A percentile compares a stretch with the other conserved stretches of the same genome.
Conservation (phyloP, 345 rosid genomes). For the Gossypium raimondii region DNA sequence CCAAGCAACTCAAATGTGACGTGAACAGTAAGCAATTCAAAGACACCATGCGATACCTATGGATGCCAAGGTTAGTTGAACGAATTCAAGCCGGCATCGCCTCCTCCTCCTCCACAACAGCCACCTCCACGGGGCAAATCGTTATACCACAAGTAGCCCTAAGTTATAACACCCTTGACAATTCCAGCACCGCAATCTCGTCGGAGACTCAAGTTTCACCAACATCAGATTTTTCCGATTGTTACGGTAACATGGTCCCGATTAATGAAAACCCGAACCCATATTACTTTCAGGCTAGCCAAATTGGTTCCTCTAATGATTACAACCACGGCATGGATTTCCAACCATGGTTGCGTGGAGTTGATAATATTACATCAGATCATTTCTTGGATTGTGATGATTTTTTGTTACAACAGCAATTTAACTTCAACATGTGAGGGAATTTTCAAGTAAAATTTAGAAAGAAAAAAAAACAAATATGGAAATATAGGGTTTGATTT, state of each 20-base stretch:
- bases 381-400: slow-evolving; percentile 71
- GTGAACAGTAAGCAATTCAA: slow-evolving; percentile 86
- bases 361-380: slow-evolving; percentile 45
- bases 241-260: slow-evolving; percentile 41
- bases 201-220: slow-evolving; percentile 59
- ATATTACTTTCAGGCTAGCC: slow-evolving; percentile 43
- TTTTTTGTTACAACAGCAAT: slow-evolving; percentile 60
- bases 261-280: slow-evolving; percentile 29
- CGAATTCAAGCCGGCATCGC: slow-evolving; percentile 69
- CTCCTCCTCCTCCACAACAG: background rate
- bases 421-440: slow-evolving; percentile 42
- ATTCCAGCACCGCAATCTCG: slow-evolving; percentile 59
- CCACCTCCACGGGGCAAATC: slow-evolving; percentile 16
- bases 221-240: slow-evolving; percentile 48
- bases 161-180: slow-evolving; percentile 52
- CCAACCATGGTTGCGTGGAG: slow-evolving; percentile 45
- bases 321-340: slow-evolving; percentile 43
- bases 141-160: slow-evolving; percentile 18
- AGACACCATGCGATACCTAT: slow-evolving; percentile 65
- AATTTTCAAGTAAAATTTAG: background rate
- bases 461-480: slow-evolving; percentile 13
- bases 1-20: slow-evolving; percentile 78
- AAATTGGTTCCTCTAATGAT: slow-evolving; percentile 35
- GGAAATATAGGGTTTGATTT: slow-evolving; percentile 14
- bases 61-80: slow-evolving; percentile 90